Evolutionary conservation across 257 asterid genomes (phyloP).

Genomic region (Linderniella brevidens): DNA sequence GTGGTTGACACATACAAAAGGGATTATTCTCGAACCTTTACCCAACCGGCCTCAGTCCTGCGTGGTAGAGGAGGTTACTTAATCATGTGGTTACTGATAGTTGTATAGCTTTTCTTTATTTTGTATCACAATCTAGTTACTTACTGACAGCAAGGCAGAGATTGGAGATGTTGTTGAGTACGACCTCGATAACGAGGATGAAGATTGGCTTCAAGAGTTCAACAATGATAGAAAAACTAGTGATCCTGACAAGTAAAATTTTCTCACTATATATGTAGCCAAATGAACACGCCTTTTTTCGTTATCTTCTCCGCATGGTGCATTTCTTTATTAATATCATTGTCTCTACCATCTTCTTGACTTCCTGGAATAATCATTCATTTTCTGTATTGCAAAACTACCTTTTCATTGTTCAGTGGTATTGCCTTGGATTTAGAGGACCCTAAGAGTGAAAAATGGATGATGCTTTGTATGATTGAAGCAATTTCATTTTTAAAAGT

Average conservation of each 20-base stretch:
- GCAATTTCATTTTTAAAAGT: too few relatives aligned
- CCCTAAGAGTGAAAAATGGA: too few relatives aligned
- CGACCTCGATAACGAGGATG: slow-evolving; percentile 98
- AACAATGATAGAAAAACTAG: slow-evolving; percentile 56
- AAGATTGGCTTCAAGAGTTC: slow-evolving; percentile 88
- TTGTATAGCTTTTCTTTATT: slow-evolving; percentile 6
- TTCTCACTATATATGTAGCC: slow-evolving; percentile 11
- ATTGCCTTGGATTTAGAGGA: too few relatives aligned
- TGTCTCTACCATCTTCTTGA: too few relatives aligned
- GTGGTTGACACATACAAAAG: slow-evolving; percentile 90
- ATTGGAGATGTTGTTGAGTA: slow-evolving; percentile 96
- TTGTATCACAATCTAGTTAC: slow-evolving; percentile 10
- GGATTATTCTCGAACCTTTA: slow-evolving; percentile 83
- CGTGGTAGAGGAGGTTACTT: slow-evolving; percentile 90
- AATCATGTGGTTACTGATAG: slow-evolving; percentile 7
- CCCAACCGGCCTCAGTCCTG: slow-evolving; percentile 74
- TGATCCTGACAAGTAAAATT: slow-evolving; percentile 53
- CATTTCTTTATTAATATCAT: too few relatives aligned
- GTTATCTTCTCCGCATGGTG: too few relatives aligned
- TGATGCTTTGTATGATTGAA: too few relatives aligned
- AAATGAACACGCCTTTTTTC: too few relatives aligned
- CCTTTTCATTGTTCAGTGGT: too few relatives aligned
- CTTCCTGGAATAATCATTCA: too few relatives aligned
- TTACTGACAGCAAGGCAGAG: slow-evolving; percentile 77
- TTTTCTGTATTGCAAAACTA: too few relatives aligned